These are phyloP conservation scores for Annulohypoxylon maeteangense DNA, from an alignment of 495 filamentous ascomycete genomes.

Conservation along the genomic window DNA sequence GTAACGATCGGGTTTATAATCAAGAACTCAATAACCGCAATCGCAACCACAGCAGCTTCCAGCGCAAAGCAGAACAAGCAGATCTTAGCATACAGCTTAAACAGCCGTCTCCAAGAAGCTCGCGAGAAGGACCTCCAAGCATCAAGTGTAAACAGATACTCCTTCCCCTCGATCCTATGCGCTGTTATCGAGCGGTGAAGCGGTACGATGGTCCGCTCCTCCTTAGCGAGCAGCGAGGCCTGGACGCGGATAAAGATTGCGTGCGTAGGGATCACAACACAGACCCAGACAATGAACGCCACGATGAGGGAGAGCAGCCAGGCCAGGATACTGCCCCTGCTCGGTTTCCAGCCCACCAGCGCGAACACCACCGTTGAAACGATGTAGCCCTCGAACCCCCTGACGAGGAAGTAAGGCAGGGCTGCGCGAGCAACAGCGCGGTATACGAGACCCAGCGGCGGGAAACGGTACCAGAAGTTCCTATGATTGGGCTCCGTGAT, in stretches of 20 bases:
- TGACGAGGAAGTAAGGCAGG: not conserved
- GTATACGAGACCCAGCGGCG: conserved; percentile 3
- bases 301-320: not conserved
- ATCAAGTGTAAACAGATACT: conserved; percentile 66
- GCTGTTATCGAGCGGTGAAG: conserved; percentile 35
- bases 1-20: not conserved
- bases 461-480: conserved; percentile 26
- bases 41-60: not conserved
- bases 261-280: conserved; percentile 22
- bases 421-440: conserved; percentile 23
- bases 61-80: not conserved
- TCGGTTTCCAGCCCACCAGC: not conserved
- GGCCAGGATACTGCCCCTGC: too few species aligned
- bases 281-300: not conserved
- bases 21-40: not conserved
- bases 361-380: not conserved
- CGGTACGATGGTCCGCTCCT: conserved; percentile 31
- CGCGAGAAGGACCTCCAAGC: conserved; percentile 73
- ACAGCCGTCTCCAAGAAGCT: conserved; percentile 63
- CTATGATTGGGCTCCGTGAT: conserved; percentile 22
- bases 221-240: conserved; percentile 44
- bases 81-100: conserved; percentile 67
- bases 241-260: conserved; percentile 36
- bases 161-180: conserved; percentile 53
- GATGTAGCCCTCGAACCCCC: not conserved